Base-by-base conservation (phyloP, 139 green algal species). In the Zygnema cylindricum region DNA sequence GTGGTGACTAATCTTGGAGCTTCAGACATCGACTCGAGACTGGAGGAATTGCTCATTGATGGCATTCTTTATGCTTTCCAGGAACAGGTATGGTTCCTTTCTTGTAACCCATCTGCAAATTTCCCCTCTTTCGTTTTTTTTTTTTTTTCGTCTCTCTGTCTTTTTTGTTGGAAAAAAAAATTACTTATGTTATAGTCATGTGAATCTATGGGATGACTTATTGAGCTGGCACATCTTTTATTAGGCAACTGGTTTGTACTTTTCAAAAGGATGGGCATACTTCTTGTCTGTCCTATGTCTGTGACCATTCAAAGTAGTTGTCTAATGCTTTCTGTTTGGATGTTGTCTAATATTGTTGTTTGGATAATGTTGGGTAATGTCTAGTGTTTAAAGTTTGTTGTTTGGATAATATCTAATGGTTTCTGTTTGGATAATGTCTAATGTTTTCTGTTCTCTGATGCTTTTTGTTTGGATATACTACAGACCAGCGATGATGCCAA, bases 31-130 rank as follows among this genome's bases (percentile, higher is more conserved):
- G 97, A 98, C 82, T 95, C 96, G 1, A 90, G 96, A 0, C 93
- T 99, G 89, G 97, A 99, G 95, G 97, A 99, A 94, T 90, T 97
- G 87, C 94, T 99, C 33, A 95, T 99, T 33, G 97, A 99, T 91
- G 97, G 97, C 91, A 98, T 99, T 69, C 94, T 99, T 43, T 99
- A 98, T 86, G 96, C 97, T 1, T 99, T 98, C 94, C 97, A 99
- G 92, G 97, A 99, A 93, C 97, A 99, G 94, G 94, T 91, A 63
- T 1, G 78, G 55, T 73, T 25, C 57, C 57, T 25, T 73, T 25
- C 57, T n/a, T n/a, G n/a, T n/a, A n/a, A n/a, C n/a, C n/a, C n/a
- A n/a, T n/a, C n/a, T n/a, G n/a, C 30, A n/a, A n/a, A 73, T 73
- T 36, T 73, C 30, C 30, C 57, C 57, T 73, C 57, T 73, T 81